These are phyloP conservation scores for Linderniella brevidens DNA, from an alignment of 257 asterid genomes.

Conservation along the genomic window DNA sequence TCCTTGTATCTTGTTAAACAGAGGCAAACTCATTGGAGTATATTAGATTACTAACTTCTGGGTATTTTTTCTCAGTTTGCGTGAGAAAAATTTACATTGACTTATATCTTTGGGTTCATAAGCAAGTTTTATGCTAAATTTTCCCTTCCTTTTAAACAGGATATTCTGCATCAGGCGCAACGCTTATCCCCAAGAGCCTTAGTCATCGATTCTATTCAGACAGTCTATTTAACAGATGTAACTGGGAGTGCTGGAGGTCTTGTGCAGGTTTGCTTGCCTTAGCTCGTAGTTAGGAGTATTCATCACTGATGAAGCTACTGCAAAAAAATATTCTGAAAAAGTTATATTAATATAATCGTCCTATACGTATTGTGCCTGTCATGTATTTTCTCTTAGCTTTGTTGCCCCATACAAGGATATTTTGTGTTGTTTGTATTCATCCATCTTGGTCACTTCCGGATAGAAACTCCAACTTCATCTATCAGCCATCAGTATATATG, in stretches of 20 bases:
- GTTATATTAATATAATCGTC: no score
- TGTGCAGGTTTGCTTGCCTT: constrained; percentile 40
- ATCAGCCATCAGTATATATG: background rate
- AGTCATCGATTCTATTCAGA: constrained; percentile 86
- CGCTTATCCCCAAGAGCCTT: constrained; percentile 50
- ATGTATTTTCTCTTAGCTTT: no score
- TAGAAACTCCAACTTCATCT: background rate
- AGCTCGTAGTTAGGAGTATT: background rate
- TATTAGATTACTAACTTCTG: constrained; percentile 2
- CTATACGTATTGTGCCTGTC: no score
- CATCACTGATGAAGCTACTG: no score
- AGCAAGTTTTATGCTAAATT: no score
- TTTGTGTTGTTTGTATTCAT: background rate
- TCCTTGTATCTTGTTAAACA: constrained; percentile 2
- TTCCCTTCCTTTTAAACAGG: constrained; percentile 30
- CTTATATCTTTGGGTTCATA: background rate
- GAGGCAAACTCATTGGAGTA: background rate
- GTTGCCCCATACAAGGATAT: no score
- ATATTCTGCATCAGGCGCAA: constrained; percentile 61
- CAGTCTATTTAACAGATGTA: constrained; percentile 65
- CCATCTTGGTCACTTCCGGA: background rate
- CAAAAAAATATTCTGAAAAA: no score
- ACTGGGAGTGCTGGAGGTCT: constrained; percentile 78
- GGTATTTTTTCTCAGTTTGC: background rate
- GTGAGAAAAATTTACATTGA: no score